Percentiles rank a stretch among this genome's conserved stretches.
Conservation (phyloP, 768 basidiomycete species). For the Butyriboletus loyo region DNA sequence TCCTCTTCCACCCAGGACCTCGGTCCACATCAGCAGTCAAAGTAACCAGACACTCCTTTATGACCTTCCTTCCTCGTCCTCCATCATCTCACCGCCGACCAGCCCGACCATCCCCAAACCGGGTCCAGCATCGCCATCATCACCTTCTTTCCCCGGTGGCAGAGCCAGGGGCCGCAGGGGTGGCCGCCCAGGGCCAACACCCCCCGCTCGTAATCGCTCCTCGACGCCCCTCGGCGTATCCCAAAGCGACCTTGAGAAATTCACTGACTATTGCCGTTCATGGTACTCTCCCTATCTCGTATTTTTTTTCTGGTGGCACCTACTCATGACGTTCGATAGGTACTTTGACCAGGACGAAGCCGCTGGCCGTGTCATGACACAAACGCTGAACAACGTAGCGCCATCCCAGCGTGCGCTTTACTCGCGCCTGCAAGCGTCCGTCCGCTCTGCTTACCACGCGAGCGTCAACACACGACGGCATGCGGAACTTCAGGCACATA, state of each 20-base stretch:
- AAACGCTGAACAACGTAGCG: conserved; percentile 74
- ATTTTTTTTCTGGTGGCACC: neutral
- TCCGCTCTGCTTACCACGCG: conserved; percentile 81
- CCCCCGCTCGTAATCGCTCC: conserved; percentile 59
- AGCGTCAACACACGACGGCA: conserved; percentile 72
- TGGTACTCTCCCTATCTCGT: conserved; percentile 48
- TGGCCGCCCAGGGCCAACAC: conserved; percentile 48
- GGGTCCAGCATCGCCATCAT: conserved; percentile 50
- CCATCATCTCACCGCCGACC: conserved; percentile 53
- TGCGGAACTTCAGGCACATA: conserved; percentile 83
- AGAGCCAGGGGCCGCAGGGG: conserved; percentile 49
- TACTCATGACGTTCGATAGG: conserved; percentile 42
- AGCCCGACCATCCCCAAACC: conserved; percentile 43
- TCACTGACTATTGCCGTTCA: conserved; percentile 72
- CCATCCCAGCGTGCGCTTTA: conserved; percentile 85
- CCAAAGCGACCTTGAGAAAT: conserved; percentile 70
- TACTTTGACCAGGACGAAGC: conserved; percentile 81
- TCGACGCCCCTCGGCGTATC: conserved; percentile 65
- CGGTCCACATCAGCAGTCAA: conserved; percentile 40
- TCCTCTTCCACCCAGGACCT: conserved; percentile 44
- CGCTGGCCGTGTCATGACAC: conserved; percentile 76
- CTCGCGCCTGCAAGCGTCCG: conserved; percentile 81
- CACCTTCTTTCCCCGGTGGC: conserved; percentile 49
- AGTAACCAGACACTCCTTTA: conserved; percentile 69
- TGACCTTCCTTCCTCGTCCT: conserved; percentile 62